Base-by-base conservation (phyloP, 1,284 basidiomycete species). In the Cutaneotrichosporon arboriforme region DNA sequence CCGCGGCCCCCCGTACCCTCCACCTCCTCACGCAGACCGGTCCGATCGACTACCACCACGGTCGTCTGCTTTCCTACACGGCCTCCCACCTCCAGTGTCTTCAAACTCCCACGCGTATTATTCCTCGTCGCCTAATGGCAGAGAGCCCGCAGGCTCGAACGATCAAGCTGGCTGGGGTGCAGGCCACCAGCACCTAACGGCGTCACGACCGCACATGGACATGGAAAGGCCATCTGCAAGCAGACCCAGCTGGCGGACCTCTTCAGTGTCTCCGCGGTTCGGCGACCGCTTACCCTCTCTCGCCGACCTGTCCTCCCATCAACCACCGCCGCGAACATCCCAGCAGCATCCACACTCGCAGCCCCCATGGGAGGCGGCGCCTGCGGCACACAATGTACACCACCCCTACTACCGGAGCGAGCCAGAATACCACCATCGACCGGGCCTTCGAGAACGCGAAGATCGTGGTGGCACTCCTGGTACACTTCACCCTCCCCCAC, bases 281-380 rank as follows among this genome's bases (percentile, higher is more conserved):
- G 35, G 46, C 20, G 59, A 51, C 39, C 52, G 63, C 20, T 48
- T 63, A 22, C 60, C 60, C 14, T 50, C 64, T 9, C 46, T 63
- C 2, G 49, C 55, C 22, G 58, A 64, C 43, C 26, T 55, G 55
- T 17, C 46, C 10, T 31, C 43, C 8, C 43, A 46, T 34, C 26
- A 23, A 36, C 40, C 33, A 18, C 48, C 26, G 15, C 21, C 37
- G 7, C 26, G 26, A 7, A 7, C 26, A 31, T 31, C 26, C 26
- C 26, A 31, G 10, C 26, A 5, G 10, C 26, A 31, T 31, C 26
- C 26, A 7, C 26, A 31, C 10, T 31, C 26, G 10, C 26, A 31
- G 26, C 26, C 26, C 7, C 26, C 26, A 31, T 31, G 26, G 26
- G 26, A 31, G 26, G 26, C 26, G 7, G 26, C 26, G 26, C 26